Conservation (phyloP, 768 basidiomycete species). For the Cyathus striatus region DNA sequence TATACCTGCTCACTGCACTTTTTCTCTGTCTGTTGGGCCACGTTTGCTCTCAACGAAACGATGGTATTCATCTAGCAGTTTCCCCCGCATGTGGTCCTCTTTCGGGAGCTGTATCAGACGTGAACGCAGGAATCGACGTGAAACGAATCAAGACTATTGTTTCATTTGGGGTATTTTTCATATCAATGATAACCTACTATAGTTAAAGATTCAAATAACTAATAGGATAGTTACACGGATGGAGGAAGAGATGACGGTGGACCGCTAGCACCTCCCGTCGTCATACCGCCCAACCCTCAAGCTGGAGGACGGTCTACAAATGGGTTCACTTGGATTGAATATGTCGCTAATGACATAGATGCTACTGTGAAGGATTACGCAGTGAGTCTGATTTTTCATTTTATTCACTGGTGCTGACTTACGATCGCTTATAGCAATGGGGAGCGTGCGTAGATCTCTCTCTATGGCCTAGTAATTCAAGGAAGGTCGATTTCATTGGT, state of each 20-base stretch:
- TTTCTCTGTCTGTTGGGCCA: too few relatives aligned
- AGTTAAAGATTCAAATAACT: slow-evolving; percentile 26
- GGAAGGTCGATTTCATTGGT: slow-evolving; percentile 40
- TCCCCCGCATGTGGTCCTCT: slow-evolving; percentile 38
- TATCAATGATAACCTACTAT: slow-evolving; percentile 24
- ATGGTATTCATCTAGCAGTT: slow-evolving; percentile 40
- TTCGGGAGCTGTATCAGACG: slow-evolving; percentile 32
- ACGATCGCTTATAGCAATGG: slow-evolving; percentile 22
- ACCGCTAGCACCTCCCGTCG: slow-evolving; percentile 36
- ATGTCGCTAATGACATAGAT: slow-evolving; percentile 34
- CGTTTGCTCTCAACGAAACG: too few relatives aligned
- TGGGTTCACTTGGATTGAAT: slow-evolving; percentile 46
- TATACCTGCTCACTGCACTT: too few relatives aligned
- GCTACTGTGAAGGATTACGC: slow-evolving; percentile 49
- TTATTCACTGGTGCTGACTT: neutral
- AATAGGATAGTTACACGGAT: slow-evolving; percentile 45
- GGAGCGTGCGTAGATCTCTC: slow-evolving; percentile 42
- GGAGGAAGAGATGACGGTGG: slow-evolving; percentile 46
- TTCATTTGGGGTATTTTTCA: slow-evolving; percentile 39
- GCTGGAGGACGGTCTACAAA: slow-evolving; percentile 50
- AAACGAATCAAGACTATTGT: slow-evolving; percentile 39
- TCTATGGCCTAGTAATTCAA: slow-evolving; percentile 47
- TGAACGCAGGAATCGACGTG: slow-evolving; percentile 42
- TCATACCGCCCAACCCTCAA: slow-evolving; percentile 33
- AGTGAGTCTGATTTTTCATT: slow-evolving; percentile 19